Evolutionary conservation across 495 filamentous ascomycete genomes (phyloP).

Genomic region (Tuber melanosporum): DNA sequence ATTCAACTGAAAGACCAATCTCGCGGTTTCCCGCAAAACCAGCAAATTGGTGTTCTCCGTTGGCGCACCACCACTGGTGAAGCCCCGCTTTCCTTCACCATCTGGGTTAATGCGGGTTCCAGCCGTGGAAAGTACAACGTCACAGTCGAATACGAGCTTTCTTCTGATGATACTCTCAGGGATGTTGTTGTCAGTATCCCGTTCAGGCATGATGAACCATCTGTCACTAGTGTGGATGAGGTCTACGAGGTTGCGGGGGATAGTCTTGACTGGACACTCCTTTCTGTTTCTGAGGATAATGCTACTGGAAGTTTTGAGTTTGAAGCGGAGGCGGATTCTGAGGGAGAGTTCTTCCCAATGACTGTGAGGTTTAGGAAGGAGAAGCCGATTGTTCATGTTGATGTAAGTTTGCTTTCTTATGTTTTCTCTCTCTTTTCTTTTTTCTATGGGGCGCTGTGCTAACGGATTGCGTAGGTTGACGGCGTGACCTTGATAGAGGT

Average conservation of each 20-base stretch:
- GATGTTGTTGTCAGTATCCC: conserved; percentile 85
- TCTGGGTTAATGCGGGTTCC: conserved; percentile 85
- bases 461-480: conserved; percentile 52
- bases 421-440: neutral
- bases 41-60: conserved; percentile 76
- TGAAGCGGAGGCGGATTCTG: conserved; percentile 73
- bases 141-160: conserved; percentile 90
- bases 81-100: conserved; percentile 84
- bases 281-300: conserved; percentile 72
- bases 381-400: conserved; percentile 79
- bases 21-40: conserved; percentile 86
- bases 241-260: conserved; percentile 91
- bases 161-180: conserved; percentile 61
- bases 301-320: conserved; percentile 84
- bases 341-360: conserved; percentile 97
- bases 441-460: conserved; percentile 14
- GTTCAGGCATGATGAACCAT: conserved; percentile 71
- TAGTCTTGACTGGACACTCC: conserved; percentile 86
- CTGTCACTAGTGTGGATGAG: conserved; percentile 86
- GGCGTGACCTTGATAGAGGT: conserved; percentile 68
- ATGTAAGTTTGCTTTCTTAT: conserved; percentile 54
- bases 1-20: conserved; percentile 80
- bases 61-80: conserved; percentile 72
- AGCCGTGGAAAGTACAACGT: conserved; percentile 65
- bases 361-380: conserved; percentile 79